A percentile compares a stretch with the other conserved stretches of the same genome.
Evolutionary conservation across 2,329 filamentous ascomycete species (phyloP).

Genomic region (Alternaria infectoria): DNA sequence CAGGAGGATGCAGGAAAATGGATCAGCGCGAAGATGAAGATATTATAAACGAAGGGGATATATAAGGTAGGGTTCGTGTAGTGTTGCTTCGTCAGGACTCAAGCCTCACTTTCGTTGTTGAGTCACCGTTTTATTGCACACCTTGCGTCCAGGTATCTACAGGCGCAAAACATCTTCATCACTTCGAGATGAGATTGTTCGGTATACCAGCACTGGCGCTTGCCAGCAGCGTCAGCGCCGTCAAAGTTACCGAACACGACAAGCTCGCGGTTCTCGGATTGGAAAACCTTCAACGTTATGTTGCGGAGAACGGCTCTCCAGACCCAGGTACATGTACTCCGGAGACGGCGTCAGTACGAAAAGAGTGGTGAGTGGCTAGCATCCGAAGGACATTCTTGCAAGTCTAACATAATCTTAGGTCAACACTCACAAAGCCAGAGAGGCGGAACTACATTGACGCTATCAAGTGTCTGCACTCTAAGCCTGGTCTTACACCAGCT

Average conservation of each 20-base stretch:
- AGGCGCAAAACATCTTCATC: not conserved
- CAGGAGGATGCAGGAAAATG: not conserved
- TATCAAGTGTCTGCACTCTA: constrained; percentile 36
- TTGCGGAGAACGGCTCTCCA: not conserved
- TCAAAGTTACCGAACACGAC: not conserved
- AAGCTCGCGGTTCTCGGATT: not conserved
- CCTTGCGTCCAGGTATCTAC: not conserved
- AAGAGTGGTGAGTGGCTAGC: not conserved
- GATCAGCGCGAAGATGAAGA: not conserved
- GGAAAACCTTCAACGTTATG: not conserved
- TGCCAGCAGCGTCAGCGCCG: not conserved
- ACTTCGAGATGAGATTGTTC: not conserved
- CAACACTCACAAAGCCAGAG: constrained; percentile 20
- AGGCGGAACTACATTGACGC: constrained; percentile 39
- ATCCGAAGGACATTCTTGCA: not conserved
- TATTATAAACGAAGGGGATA: not conserved
- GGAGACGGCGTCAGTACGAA: not conserved
- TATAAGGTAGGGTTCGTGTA: not conserved
- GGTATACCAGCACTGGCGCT: not conserved
- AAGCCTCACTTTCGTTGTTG: too few relatives aligned
- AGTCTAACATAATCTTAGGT: constrained; percentile 7
- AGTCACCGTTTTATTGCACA: not conserved
- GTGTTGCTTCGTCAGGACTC: not conserved
- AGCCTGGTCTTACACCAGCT: constrained; percentile 29
- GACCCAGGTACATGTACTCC: not conserved